Evolutionary conservation across 345 rosid species (phyloP), one percentile per base, ranked within the genome.

Genomic region (Conringia planisiliqua): DNA sequence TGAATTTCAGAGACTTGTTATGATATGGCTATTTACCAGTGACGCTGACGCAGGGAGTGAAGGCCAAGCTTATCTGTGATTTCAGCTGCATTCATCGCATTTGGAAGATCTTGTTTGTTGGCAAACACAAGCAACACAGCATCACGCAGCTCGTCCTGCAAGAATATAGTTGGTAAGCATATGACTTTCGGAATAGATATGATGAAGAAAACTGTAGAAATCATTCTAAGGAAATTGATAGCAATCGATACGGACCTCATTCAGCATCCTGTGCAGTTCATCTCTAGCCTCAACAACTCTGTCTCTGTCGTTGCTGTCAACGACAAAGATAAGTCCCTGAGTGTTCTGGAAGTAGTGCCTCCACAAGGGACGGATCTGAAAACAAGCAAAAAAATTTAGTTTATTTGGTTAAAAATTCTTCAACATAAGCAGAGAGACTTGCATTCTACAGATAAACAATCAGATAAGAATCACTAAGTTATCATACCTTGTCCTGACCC

Each of bases 81-180:
- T 82, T 90, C 96, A 58, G 96, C 96, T 10, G 93, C 96, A 52
- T 88, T 86, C 94, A 89, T 90, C 1, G 92, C 97, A 70, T 90
- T 89, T 54, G 97, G 90, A 73, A 89, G 88, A 88, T 90, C 97
- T 80, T 90, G 97, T 73, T 90, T 90, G 84, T 89, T 89, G 0
- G 94, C 92, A 80, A 91, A 90, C 29, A 90, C 97, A 67, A 91
- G 92, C 44, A 91, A 83, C 81, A 91, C 97, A 65, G 94, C 97
- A 82, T 91, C 97, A 85, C 97, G 90, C 86, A 91, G 78, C 74
- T 91, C 97, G 56, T 91, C 97, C 96, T 90, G n/a, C 62, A 48
- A 10, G 10, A 36, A 7, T 1, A 44, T 1, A 58, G 30, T n/a
- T 24, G 26, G 24, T 3, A 24, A 64, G 58, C 22, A 33, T 18